Evolutionary conservation across 768 basidiomycete genomes (phyloP).

Genomic region (Tricholoma bakamatsutake): DNA sequence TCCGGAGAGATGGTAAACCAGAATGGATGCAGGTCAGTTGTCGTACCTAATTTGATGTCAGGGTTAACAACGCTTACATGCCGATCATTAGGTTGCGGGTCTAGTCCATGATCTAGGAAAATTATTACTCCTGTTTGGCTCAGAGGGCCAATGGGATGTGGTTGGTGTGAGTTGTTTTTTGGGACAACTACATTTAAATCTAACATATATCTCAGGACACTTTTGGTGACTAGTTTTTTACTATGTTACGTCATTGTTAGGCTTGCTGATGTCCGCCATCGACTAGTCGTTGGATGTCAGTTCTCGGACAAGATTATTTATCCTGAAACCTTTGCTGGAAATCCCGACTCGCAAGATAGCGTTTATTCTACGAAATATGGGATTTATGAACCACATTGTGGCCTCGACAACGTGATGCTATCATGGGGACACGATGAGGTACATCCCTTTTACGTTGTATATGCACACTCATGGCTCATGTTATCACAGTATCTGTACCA

Average conservation of each 20-base stretch:
- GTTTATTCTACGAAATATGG: conserved; percentile 68
- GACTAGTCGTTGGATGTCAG: conserved; percentile 68
- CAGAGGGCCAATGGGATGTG: conserved; percentile 92
- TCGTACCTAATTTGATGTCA: not conserved
- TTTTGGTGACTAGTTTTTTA: conserved; percentile 24
- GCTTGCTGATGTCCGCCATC: not conserved
- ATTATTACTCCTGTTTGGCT: conserved; percentile 76
- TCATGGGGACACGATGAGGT: conserved; percentile 92
- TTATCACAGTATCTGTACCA: conserved; percentile 68
- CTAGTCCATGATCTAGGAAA: conserved; percentile 90
- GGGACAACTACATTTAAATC: conserved; percentile 18
- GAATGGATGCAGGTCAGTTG: conserved; percentile 74
- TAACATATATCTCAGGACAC: conserved; percentile 28
- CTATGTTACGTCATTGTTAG: not conserved
- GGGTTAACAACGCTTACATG: not conserved
- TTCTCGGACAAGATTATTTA: conserved; percentile 83
- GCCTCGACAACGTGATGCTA: conserved; percentile 82
- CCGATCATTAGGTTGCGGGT: conserved; percentile 45
- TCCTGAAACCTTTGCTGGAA: conserved; percentile 64
- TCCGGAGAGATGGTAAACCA: conserved; percentile 78
- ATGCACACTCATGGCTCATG: not conserved
- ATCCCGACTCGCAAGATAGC: conserved; percentile 60
- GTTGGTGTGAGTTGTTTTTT: conserved; percentile 57
- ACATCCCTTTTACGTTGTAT: not conserved
- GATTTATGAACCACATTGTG: conserved; percentile 73